A percentile compares a stretch with the other conserved stretches of the same genome.
phyloP scores from a whole-genome alignment of 345 rosid genomes.

The Moricandia arvensis region DNA sequence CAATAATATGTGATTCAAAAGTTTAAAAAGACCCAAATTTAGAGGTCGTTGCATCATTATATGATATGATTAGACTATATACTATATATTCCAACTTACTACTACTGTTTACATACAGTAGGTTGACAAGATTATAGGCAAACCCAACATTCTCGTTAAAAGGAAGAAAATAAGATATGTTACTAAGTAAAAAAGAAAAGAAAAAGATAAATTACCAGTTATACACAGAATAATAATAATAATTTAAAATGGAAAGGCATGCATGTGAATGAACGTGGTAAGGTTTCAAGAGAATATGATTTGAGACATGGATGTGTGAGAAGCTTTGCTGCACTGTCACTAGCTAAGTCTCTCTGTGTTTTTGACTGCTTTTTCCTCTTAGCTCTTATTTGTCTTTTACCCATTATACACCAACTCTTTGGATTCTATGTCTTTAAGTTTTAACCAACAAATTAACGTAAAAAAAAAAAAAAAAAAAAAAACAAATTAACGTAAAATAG shows the following conservation, averaged over 20 bases:
- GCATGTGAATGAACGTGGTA: conserved; percentile 40
- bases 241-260: neutral
- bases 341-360: conserved; percentile 23
- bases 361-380: conserved; percentile 30
- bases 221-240: neutral
- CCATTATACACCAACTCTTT: conserved; percentile 23
- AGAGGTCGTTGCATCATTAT: conserved; percentile 18
- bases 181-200: neutral
- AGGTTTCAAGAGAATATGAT: conserved; percentile 28
- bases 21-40: conserved; percentile 13
- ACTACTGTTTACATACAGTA: no score
- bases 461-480: no score
- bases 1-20: conserved; percentile 4
- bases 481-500: no score
- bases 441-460: conserved; percentile 2
- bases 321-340: conserved; percentile 31
- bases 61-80: conserved; percentile 11
- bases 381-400: conserved; percentile 22
- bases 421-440: neutral
- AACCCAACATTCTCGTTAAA: neutral
- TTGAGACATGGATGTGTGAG: conserved; percentile 26
- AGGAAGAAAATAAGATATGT: neutral
- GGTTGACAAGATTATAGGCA: conserved; percentile 6
- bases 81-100: neutral
- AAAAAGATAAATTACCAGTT: neutral